Evolutionary conservation across 2,329 filamentous ascomycete genomes (phyloP), one percentile per base, ranked within the genome.

Genomic region (Colletotrichum gloeosporioides): DNA sequence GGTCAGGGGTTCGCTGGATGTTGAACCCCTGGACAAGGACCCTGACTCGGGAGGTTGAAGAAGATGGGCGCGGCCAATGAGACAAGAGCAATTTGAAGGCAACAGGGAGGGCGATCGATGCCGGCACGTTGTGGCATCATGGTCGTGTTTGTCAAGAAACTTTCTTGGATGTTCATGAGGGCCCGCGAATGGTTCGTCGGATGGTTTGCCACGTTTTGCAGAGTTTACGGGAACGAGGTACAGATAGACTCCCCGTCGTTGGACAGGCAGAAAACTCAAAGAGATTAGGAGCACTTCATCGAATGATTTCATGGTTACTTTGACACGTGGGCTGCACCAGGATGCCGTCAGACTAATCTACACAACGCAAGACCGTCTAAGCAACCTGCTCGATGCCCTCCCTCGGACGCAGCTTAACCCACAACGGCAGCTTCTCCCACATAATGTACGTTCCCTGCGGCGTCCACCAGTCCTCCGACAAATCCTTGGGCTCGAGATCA

Each of bases 401-500:
- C 9, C 57, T 62, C 0, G 34, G 68, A 13, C 31, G 55, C 61
- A 74, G 8, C 16, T 65, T 64, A 49, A 74, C 68, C 36, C 62
- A 53, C 68, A 75, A 31, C 8, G 73, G 68, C 53, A 53, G 53
- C 44, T 70, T 70, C 25, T 70, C 57, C 68, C 68, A 70, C 68
- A 71, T 64, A 8, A 63, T 71, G 69, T 53, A 71, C 13, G 69
- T 55, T 8, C 57, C 69, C 36, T 71, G 68, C 29, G 57, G 57
- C 8, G 79, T 73, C 15, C 86, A 83, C 86, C 87, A 88, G 22
- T 82, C 73, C 4, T 77, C 57, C 27, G 82, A 81, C 32, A 83
- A 82, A 10, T 83, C 78, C 4, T 78, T 79, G 6, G 88, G 79
- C 57, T 83, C 79, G 61, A 89, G 75, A 67, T 90, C 88, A 73